phyloP scores from a whole-genome alignment of 2,329 filamentous ascomycete species.

The Fusarium fujikuroi region DNA sequence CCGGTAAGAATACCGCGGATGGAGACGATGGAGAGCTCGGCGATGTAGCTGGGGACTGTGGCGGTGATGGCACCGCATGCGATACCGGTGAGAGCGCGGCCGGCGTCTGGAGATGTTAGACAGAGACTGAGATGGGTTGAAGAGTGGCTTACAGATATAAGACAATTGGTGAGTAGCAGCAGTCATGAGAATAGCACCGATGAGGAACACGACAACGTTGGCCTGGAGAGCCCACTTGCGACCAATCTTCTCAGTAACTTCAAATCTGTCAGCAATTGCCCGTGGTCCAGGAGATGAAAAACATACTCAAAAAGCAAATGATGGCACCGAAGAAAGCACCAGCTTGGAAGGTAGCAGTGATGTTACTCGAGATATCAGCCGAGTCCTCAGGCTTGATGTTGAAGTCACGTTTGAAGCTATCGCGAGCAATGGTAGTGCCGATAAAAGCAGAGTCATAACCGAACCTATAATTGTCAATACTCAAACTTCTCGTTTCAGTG shows the following conservation, averaged over 20 bases:
- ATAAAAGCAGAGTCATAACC: slow-evolving; percentile 66
- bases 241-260: slow-evolving; percentile 60
- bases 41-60: slow-evolving; percentile 71
- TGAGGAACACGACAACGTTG: slow-evolving; percentile 56
- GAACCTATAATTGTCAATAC: slow-evolving; percentile 49
- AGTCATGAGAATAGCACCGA: slow-evolving; percentile 57
- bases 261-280: neutral
- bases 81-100: slow-evolving; percentile 67
- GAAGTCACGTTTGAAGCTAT: slow-evolving; percentile 58
- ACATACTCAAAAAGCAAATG: slow-evolving; percentile 54
- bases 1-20: slow-evolving; percentile 68
- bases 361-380: slow-evolving; percentile 53
- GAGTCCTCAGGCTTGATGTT: slow-evolving; percentile 44
- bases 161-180: slow-evolving; percentile 54
- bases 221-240: slow-evolving; percentile 62
- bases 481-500: fast-evolving
- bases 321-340: slow-evolving; percentile 65
- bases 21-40: slow-evolving; percentile 68
- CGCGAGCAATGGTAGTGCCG: slow-evolving; percentile 62
- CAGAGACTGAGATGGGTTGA: fast-evolving
- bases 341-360: slow-evolving; percentile 60
- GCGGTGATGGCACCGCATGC: slow-evolving; percentile 67
- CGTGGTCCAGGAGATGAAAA: fast-evolving
- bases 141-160: slow-evolving; percentile 52
- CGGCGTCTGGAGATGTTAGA: slow-evolving; percentile 56